phyloP scores from a whole-genome alignment of 1,284 basidiomycete species.

The Lignosus rhinocerotis region DNA sequence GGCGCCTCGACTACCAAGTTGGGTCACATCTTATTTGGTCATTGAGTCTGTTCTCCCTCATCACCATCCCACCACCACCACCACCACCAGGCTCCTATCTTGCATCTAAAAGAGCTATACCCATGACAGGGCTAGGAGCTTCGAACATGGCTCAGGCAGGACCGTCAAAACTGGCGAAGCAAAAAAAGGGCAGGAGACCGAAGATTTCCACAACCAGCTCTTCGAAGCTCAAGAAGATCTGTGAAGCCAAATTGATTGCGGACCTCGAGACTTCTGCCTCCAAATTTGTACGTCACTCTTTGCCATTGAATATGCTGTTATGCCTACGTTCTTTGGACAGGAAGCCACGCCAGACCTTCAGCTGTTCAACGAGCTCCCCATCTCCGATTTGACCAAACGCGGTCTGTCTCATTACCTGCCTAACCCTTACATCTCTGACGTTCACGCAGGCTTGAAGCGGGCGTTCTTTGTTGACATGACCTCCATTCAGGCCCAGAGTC shows the following conservation, averaged over 20 bases:
- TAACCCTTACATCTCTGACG: not conserved
- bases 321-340: conserved; percentile 38
- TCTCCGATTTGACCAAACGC: conserved; percentile 68
- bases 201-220: conserved; percentile 25
- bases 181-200: conserved; percentile 21
- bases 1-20: too few species aligned
- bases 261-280: conserved; percentile 52
- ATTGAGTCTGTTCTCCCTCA: too few species aligned
- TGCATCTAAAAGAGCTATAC: too few species aligned
- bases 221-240: conserved; percentile 45
- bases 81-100: too few species aligned
- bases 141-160: conserved; percentile 32
- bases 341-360: conserved; percentile 47
- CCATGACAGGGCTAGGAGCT: too few species aligned
- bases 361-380: conserved; percentile 66
- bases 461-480: conserved; percentile 87
- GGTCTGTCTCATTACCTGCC: conserved; percentile 39
- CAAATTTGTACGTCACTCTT: conserved; percentile 52
- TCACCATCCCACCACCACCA: too few species aligned
- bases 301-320: conserved; percentile 9
- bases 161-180: conserved; percentile 25
- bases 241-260: conserved; percentile 57
- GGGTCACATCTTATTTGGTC: too few species aligned
- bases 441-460: conserved; percentile 71
- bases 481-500: conserved; percentile 70